These are phyloP conservation scores for Clathrospora elynae DNA, from an alignment of 2,329 filamentous ascomycete genomes.

Conservation along the genomic window DNA sequence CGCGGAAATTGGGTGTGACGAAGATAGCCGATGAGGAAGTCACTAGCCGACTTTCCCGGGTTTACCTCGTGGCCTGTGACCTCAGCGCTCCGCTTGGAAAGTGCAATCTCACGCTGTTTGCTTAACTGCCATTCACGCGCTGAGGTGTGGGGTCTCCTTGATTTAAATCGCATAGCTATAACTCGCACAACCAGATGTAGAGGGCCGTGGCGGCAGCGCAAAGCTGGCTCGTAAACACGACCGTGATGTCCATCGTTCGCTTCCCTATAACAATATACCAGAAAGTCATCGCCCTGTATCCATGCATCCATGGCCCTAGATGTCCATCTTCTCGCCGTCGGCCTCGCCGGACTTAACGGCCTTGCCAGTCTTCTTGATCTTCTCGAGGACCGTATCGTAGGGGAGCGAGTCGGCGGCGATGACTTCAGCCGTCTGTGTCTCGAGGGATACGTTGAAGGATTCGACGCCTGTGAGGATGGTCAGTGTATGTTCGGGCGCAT, in stretches of 20 bases:
- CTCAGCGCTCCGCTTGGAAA: conserved; percentile 16
- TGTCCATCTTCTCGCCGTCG: conserved; percentile 59
- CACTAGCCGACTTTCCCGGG: conserved; percentile 33
- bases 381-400: conserved; percentile 81
- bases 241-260: conserved; percentile 25
- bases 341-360: conserved; percentile 78
- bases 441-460: conserved; percentile 84
- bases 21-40: conserved; percentile 21
- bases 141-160: conserved; percentile 7
- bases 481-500: conserved; percentile 12
- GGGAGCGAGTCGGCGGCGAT: conserved; percentile 69
- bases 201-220: conserved; percentile 11
- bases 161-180: conserved; percentile 10
- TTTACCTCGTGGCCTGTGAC: conserved; percentile 32
- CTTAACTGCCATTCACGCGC: conserved; percentile 1
- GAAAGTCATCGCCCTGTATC: conserved; percentile 3
- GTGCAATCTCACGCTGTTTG: conserved; percentile 12
- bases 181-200: conserved; percentile 1
- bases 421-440: conserved; percentile 81
- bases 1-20: conserved; percentile 16
- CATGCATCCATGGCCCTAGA: conserved; percentile 22
- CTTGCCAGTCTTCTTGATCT: conserved; percentile 96
- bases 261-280: conserved; percentile 23
- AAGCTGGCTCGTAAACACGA: conserved; percentile 8
- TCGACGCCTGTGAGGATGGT: conserved; percentile 70